Percentiles rank a stretch among this genome's conserved stretches.
phyloP scores from a whole-genome alignment of 495 filamentous ascomycete species.

The Aspergillus avenaceus region DNA sequence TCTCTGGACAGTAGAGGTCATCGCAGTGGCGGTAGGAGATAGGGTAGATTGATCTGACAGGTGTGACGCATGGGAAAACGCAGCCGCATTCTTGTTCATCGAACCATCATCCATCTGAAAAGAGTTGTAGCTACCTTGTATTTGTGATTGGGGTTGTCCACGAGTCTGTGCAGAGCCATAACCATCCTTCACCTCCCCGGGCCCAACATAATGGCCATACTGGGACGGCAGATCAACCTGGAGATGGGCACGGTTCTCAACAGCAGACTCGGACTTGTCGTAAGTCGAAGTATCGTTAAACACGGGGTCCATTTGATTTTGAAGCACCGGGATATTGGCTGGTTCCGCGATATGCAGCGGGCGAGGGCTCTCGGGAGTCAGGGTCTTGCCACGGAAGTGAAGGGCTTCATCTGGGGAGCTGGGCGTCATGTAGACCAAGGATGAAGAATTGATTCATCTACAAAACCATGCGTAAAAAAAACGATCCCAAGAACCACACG shows the following conservation, averaged over 20 bases:
- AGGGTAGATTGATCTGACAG: constrained; percentile 4
- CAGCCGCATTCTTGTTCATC: constrained; percentile 10
- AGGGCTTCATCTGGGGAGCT: constrained; percentile 59
- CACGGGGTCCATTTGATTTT: constrained; percentile 68
- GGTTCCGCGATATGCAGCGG: constrained; percentile 67
- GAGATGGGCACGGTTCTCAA: constrained; percentile 8
- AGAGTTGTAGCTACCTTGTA: constrained; percentile 28
- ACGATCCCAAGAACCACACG: constrained; percentile 6
- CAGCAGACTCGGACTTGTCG: constrained; percentile 23
- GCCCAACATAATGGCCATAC: constrained; percentile 18
- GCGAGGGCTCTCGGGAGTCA: constrained; percentile 69
- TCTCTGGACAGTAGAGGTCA: constrained; percentile 1
- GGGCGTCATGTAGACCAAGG: constrained; percentile 56
- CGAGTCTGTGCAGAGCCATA: constrained; percentile 20
- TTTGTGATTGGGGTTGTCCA: constrained; percentile 13
- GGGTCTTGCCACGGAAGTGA: constrained; percentile 62
- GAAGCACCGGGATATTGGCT: constrained; percentile 65
- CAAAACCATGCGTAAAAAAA: constrained; percentile 20
- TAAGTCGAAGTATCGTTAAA: constrained; percentile 66
- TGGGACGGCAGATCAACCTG: constrained; percentile 19
- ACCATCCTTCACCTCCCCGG: constrained; percentile 14
- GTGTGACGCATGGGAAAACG: constrained; percentile 11
- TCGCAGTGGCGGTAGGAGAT: constrained; percentile 14
- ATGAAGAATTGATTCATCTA: constrained; percentile 40
- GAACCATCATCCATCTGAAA: constrained; percentile 11